phyloP scores from a whole-genome alignment of 257 asterid species.

The Asclepias syriaca region DNA sequence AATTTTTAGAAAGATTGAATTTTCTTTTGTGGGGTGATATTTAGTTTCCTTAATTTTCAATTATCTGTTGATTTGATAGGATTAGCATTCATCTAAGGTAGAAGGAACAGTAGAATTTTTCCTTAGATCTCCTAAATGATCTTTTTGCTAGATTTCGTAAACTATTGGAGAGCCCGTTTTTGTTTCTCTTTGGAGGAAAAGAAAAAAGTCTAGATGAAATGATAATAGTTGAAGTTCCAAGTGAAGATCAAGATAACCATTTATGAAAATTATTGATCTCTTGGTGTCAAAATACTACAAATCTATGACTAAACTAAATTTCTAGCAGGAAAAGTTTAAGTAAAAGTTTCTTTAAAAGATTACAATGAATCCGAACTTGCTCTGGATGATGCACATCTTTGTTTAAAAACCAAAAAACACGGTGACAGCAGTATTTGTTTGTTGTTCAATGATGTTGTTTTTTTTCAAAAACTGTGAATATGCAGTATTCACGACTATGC shows the following conservation, averaged over 20 bases:
- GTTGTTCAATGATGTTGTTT: not conserved
- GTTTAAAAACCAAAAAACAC: not conserved
- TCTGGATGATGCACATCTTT: not conserved
- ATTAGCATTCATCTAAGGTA: not conserved
- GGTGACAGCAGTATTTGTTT: too few species aligned
- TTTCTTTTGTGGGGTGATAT: not conserved
- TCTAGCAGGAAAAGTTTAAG: not conserved
- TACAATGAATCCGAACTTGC: not conserved
- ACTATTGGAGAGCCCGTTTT: not conserved
- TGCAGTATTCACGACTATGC: not conserved
- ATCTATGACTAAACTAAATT: not conserved
- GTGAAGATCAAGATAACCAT: not conserved
- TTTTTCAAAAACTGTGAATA: not conserved
- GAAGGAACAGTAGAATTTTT: not conserved
- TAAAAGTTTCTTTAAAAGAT: not conserved
- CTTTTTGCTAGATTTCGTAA: not conserved
- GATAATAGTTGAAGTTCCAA: not conserved
- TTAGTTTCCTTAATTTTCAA: not conserved
- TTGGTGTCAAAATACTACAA: too few species aligned
- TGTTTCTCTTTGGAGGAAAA: not conserved
- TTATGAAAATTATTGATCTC: not conserved
- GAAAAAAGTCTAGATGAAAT: not conserved
- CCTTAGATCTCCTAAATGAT: not conserved
- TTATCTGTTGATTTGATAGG: not conserved
- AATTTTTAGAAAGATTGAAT: not conserved